Evolutionary conservation across 2,329 filamentous ascomycete genomes (phyloP).

Genomic region (Thielaviopsis cerberus): DNA sequence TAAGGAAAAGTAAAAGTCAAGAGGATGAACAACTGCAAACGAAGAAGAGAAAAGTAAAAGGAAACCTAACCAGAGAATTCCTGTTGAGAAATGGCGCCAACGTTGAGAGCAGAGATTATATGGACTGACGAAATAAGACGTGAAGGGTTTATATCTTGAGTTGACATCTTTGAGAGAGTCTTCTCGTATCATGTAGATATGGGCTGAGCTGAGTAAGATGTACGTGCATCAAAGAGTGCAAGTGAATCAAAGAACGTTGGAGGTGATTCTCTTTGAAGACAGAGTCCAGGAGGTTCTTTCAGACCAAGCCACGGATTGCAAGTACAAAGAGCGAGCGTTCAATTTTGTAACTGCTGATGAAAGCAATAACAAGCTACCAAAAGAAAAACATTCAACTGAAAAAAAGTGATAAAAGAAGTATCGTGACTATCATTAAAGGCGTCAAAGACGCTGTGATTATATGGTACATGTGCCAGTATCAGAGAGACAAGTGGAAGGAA

Average conservation of each 20-base stretch:
- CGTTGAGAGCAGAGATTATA: too few relatives aligned
- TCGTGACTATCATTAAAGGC: not conserved
- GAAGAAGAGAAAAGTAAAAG: not conserved
- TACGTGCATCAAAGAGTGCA: not conserved
- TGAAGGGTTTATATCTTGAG: too few relatives aligned
- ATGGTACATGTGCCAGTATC: not conserved
- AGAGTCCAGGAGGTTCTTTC: not conserved
- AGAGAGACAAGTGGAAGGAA: not conserved
- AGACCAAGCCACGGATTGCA: not conserved
- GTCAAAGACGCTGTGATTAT: not conserved
- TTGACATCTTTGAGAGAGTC: too few relatives aligned
- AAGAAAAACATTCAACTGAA: not conserved
- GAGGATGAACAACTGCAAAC: not conserved
- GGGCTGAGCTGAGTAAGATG: not conserved
- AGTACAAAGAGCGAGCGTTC: not conserved
- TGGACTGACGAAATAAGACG: too few relatives aligned
- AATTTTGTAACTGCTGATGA: not conserved
- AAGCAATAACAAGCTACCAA: not conserved
- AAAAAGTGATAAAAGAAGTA: not conserved
- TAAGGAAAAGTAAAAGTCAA: not conserved
- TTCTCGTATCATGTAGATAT: not conserved
- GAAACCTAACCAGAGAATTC: not conserved
- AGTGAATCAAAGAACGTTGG: not conserved
- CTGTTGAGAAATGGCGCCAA: not conserved
- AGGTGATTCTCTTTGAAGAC: not conserved